Conservation (phyloP, 495 filamentous ascomycete genomes). For the Ascodesmis nigricans region DNA sequence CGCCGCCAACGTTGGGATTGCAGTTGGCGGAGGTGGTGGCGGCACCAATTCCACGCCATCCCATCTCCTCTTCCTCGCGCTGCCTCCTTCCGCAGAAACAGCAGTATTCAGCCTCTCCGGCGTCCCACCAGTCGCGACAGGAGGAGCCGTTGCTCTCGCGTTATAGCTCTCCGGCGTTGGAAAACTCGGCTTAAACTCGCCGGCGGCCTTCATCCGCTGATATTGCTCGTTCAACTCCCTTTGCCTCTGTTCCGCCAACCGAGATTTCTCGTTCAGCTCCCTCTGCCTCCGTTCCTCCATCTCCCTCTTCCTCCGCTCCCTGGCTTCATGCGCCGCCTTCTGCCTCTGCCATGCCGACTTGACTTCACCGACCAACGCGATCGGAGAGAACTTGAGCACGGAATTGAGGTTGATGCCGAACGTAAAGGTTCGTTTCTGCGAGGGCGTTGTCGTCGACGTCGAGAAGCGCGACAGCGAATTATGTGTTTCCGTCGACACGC, state of each 20-base stretch:
- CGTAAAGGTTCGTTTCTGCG: constrained; percentile 11
- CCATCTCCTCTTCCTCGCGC: constrained; percentile 2
- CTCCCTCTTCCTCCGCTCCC: constrained; percentile 14
- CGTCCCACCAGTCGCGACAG: not conserved
- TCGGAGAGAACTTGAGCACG: constrained; percentile 14
- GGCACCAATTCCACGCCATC: no score
- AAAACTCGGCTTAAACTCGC: constrained; percentile 1
- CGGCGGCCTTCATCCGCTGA: constrained; percentile 1
- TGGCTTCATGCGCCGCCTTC: constrained; percentile 13
- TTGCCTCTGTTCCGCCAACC: constrained; percentile 6
- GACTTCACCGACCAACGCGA: constrained; percentile 15
- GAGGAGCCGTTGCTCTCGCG: no score
- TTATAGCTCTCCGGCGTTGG: not conserved
- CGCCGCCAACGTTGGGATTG: no score
- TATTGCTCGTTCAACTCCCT: not conserved
- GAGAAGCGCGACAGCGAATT: no score
- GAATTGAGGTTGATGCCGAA: constrained; percentile 10
- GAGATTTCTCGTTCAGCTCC: constrained; percentile 13
- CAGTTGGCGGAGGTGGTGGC: no score
- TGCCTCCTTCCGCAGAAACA: not conserved
- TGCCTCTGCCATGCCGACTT: constrained; percentile 16
- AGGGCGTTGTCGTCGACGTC: no score
- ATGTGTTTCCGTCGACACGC: no score
- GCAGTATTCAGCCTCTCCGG: not conserved
- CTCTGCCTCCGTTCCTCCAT: constrained; percentile 15